phyloP scores from a whole-genome alignment of 2,329 filamentous ascomycete genomes.

The Chrysoporthe deuterocubensis region DNA sequence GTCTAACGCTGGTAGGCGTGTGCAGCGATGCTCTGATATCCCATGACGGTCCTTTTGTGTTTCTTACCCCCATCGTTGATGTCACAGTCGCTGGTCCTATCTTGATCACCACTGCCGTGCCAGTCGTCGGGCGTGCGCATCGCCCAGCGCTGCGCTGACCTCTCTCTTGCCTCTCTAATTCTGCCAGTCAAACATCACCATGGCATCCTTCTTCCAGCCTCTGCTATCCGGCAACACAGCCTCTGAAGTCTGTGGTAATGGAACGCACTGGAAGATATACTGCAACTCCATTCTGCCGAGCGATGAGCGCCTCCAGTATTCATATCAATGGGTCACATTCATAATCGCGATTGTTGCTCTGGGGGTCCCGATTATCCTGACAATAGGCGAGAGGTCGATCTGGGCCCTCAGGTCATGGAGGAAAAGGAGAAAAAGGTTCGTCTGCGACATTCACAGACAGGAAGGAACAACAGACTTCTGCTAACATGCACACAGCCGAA shows the following conservation, averaged over 20 bases:
- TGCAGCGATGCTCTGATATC: slow-evolving; percentile 22
- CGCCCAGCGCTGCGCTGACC: slow-evolving; percentile 9
- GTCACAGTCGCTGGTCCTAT: slow-evolving; percentile 15
- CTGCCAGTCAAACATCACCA: slow-evolving; percentile 25
- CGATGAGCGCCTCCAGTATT: slow-evolving; percentile 32
- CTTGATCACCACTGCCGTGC: slow-evolving; percentile 13
- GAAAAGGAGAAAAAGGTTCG: slow-evolving; percentile 26
- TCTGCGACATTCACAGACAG: neutral
- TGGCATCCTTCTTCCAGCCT: slow-evolving; percentile 43
- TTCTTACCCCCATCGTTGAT: slow-evolving; percentile 17
- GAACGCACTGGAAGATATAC: slow-evolving; percentile 34
- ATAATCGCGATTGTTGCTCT: slow-evolving; percentile 34
- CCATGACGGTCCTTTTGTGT: neutral
- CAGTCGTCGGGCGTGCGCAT: slow-evolving; percentile 23
- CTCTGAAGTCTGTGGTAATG: slow-evolving; percentile 31
- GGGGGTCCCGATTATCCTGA: slow-evolving; percentile 31
- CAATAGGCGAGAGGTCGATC: slow-evolving; percentile 16
- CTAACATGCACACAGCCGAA: slow-evolving; percentile 23
- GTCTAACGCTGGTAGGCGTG: neutral
- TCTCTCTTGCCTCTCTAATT: neutral
- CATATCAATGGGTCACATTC: slow-evolving; percentile 37
- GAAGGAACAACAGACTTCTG: neutral
- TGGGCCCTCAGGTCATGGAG: slow-evolving; percentile 18
- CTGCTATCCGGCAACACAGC: slow-evolving; percentile 36
- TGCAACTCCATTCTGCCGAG: slow-evolving; percentile 37